Base-by-base conservation (phyloP, 345 rosid species). In the Salix suchowensis region DNA sequence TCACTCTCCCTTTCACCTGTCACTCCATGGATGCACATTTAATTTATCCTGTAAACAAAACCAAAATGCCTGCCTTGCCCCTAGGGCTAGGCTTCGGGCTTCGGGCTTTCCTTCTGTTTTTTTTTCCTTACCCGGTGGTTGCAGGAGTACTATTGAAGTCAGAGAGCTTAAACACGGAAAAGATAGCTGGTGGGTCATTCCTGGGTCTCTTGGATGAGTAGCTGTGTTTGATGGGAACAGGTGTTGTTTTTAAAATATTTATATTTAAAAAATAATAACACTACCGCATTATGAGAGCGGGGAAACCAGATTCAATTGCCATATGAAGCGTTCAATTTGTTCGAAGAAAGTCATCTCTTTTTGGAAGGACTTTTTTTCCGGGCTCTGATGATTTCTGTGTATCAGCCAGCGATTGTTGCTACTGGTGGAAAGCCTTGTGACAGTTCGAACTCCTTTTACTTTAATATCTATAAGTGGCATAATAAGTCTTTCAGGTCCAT, bases 401-500 rank as follows among this genome's bases (percentile, higher is more conserved):
- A 74, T 73, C 77, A 66, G 24, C 24, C 24, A 24, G 24, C 24
- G 24, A 76, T 52, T 54, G 39, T 28, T 16, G 23, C 32, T 74
- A 62, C 44, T 40, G 44, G 2, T 40, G 34, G 34, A 32, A 32
- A 32, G 34, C 34, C 34, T 0, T 32, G 19, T 50, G 72, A 58
- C 79, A 32, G 72, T 67, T 5, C 58, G 23, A 74, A 54, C 71
- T 54, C 69, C 23, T 44, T 68, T 65, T 42, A 16, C 58, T 52
- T 52, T 18, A 67, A 21, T 73, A 73, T 73, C 85, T 70, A 73
- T 67, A 75, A 55, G 74, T 66, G 81, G 87, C 58, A 82, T 74
- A 64, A 73, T 64, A 54, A 62, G 18, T 60, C 54, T 40, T 50
- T 30, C 42, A 68, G 62, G 66, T 23, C 74, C 68, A n/a, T 37